Evolutionary conservation across 2,329 filamentous ascomycete genomes (phyloP), one percentile per base, ranked within the genome.

Genomic region (Pseudocercospora macadamiae): DNA sequence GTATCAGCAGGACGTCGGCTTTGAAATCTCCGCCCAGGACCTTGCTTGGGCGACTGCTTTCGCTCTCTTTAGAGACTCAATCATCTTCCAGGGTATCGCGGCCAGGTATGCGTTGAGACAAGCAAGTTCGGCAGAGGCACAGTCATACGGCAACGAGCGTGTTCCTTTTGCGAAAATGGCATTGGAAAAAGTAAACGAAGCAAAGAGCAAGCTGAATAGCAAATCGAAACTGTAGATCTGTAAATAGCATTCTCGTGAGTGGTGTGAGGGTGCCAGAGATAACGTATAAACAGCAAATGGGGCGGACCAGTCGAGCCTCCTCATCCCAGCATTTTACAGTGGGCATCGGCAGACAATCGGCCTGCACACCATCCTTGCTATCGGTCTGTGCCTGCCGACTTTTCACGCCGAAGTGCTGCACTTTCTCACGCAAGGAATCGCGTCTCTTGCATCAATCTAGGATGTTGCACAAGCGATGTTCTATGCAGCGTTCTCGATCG

Each of bases 1-100:
- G 87, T 92, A 91, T 72, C 73, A 76, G 4, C 82, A 87, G 64
- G 81, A 84, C 7, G 85, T 88, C 2, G 89, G 89, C n/a, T 96
- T 90, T 82, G 83, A 92, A 73, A 63, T 70, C 32, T 86, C 89
- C 0, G 77, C 76, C 1, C 74, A 80, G 16, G 85, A 83, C 53
- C 78, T 87, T 54, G 79, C 79, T 5, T 89, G 86, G 86, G 84
- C 85, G 3, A 82, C 84, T 66, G 83, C 84, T 1, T 88, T 88
- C 72, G 82, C 81, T 51, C 78, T 82, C 16, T 86, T 86, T 70
- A 77, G 85, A 59, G 80, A 78, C 44, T 79, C 81, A 8, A 80
- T 87, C 45, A 87, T 87, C 70, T 85, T 80, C 86, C 93, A 97
- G 79, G 95, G 95, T 3, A 97, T 97, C 72, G 93, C 92, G 45